Evolutionary conservation across 129 eudicot species (phyloP).

Genomic region (Escallonia herrerae): DNA sequence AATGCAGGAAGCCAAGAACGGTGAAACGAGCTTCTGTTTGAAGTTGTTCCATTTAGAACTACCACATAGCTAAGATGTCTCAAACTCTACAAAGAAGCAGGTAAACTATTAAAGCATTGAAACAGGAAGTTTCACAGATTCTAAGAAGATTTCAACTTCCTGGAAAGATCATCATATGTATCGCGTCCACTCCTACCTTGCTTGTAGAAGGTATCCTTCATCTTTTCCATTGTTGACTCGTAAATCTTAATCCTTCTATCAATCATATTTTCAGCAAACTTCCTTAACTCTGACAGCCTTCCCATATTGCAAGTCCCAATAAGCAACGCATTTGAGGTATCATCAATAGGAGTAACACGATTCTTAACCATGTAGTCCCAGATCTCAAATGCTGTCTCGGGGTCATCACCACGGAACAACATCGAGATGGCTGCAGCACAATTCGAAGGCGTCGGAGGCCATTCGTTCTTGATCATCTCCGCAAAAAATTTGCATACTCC

Average conservation of each 20-base stretch:
- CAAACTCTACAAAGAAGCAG: neutral
- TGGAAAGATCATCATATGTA: constrained; percentile 41
- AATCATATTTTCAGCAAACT: constrained; percentile 54
- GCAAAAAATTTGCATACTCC: constrained; percentile 63
- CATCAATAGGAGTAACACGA: constrained; percentile 47
- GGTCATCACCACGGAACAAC: constrained; percentile 77
- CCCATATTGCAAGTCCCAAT: constrained; percentile 55
- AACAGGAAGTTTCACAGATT: neutral
- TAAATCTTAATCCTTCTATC: constrained; percentile 38
- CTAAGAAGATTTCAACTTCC: constrained; percentile 63
- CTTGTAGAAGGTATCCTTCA: constrained; percentile 42
- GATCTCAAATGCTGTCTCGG: constrained; percentile 69
- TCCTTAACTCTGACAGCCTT: constrained; percentile 59
- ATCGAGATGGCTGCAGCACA: constrained; percentile 61
- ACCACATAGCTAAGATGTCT: neutral
- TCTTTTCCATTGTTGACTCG: constrained; percentile 67
- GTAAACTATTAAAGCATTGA: neutral
- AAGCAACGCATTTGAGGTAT: constrained; percentile 69
- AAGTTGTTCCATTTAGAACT: neutral
- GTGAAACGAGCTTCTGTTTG: neutral
- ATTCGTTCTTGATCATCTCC: constrained; percentile 85
- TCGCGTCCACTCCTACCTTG: constrained; percentile 47
- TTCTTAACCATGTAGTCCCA: constrained; percentile 70
- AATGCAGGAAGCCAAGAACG: constrained; percentile 6
- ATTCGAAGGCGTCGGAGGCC: constrained; percentile 57